Evolutionary conservation across 345 rosid genomes (phyloP), one percentile per base, ranked within the genome.

Genomic region (Moringa oleifera): DNA sequence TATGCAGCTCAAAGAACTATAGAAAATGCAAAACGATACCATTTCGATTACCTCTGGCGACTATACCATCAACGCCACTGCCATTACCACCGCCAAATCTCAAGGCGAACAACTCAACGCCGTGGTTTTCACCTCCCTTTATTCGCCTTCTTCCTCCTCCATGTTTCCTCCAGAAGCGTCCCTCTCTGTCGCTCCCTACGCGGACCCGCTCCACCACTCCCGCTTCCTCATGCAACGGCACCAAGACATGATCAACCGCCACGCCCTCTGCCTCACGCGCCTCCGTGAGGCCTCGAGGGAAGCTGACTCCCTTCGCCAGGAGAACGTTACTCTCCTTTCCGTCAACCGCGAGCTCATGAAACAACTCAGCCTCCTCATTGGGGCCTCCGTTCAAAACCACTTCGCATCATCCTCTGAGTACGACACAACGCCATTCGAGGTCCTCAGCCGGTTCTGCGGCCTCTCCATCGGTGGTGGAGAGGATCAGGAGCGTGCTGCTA

Each of bases 221-320:
- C 76, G 80, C 68, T 53, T 69, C 57, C 51, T 75, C 12, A 71
- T 74, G 79, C 78, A 67, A 21, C 79, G 73, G 6, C 65, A 78
- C 21, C 86, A 78, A 67, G 86, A 82, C 61, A 68, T 70, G 70
- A 62, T 82, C 28, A 82, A 82, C 62, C 77, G 80, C 64, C 80
- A 67, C 63, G 77, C 63, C 7, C 74, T 76, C 41, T 79, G 80
- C 62, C 74, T 74, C 62, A 74, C 72, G 52, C 77, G 75, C 67
- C 79, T 82, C 61, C 81, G 78, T 20, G 75, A 79, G 54, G 73
- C 72, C 1, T 65, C 75, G 0, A 68, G 25, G 31, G 86, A 82
- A 65, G 67, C 69, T 6, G 80, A 82, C n/a, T 50, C 59, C 20
- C 76, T 82, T 20, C 79, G 78, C 51, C 73, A 55, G 45, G 86